Conservation (phyloP, 768 basidiomycete species). For the Pholiota conissans region DNA sequence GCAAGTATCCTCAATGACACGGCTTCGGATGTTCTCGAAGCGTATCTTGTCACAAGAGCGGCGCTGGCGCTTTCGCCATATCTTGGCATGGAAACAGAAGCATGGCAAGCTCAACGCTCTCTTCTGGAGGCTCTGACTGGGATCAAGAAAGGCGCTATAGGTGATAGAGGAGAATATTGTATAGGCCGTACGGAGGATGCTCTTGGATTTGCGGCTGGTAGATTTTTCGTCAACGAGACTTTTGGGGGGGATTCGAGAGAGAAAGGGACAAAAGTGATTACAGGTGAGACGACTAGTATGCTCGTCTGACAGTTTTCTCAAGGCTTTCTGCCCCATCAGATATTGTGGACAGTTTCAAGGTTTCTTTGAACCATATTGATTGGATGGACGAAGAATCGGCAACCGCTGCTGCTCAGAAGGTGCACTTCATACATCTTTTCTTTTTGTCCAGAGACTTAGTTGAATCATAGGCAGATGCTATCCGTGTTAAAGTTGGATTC, state of each 20-base stretch:
- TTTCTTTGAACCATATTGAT: slow-evolving; percentile 65
- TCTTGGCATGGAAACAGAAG: slow-evolving; percentile 73
- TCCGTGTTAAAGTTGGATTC: slow-evolving; percentile 92
- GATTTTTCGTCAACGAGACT: slow-evolving; percentile 85
- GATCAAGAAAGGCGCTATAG: slow-evolving; percentile 82
- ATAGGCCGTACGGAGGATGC: slow-evolving; percentile 66
- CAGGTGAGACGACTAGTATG: slow-evolving; percentile 38
- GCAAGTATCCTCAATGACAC: slow-evolving; percentile 69
- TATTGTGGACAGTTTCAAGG: slow-evolving; percentile 82
- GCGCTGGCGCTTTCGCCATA: slow-evolving; percentile 67
- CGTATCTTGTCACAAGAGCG: slow-evolving; percentile 82
- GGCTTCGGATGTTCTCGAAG: slow-evolving; percentile 71
- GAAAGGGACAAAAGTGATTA: slow-evolving; percentile 83
- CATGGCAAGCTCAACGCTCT: slow-evolving; percentile 73
- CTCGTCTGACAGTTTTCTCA: background rate
- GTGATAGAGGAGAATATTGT: slow-evolving; percentile 85
- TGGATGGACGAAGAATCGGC: slow-evolving; percentile 94
- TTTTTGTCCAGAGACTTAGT: slow-evolving; percentile 8
- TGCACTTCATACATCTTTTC: slow-evolving; percentile 21
- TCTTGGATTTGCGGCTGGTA: slow-evolving; percentile 87
- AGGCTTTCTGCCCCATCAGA: slow-evolving; percentile 36
- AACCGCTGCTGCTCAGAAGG: slow-evolving; percentile 83
- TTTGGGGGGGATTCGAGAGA: slow-evolving; percentile 78
- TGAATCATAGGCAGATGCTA: slow-evolving; percentile 62
- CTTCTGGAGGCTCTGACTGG: slow-evolving; percentile 77